Conservation (phyloP, 495 filamentous ascomycete species). For the Acidiella bohemica region DNA sequence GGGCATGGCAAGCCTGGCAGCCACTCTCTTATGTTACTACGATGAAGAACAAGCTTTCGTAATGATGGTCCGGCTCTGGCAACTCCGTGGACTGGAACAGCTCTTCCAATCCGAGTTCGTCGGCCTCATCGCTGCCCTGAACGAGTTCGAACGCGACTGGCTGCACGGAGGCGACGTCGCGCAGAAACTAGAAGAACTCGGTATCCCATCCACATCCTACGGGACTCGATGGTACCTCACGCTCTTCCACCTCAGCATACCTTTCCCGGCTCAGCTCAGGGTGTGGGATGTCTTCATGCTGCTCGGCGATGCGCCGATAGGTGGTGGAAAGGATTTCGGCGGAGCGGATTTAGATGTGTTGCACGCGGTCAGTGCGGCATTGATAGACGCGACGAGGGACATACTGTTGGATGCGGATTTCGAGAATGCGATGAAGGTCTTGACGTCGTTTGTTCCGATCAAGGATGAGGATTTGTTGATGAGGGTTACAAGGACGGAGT, state of each 20-base stretch:
- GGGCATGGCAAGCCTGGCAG: constrained; percentile 89
- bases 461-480: constrained; percentile 91
- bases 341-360: constrained; percentile 67
- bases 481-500: constrained; percentile 85
- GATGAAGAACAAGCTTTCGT: constrained; percentile 90
- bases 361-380: constrained; percentile 77
- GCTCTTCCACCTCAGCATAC: constrained; percentile 93
- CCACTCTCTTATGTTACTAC: constrained; percentile 89
- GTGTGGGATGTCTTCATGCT: constrained; percentile 99
- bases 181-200: constrained; percentile 59
- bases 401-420: constrained; percentile 91
- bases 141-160: constrained; percentile 83
- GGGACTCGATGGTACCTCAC: constrained; percentile 97
- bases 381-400: constrained; percentile 84
- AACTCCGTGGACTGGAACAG: constrained; percentile 68
- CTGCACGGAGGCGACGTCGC: constrained; percentile 61
- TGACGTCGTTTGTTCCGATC: constrained; percentile 92
- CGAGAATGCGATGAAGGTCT: constrained; percentile 93
- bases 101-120: constrained; percentile 76
- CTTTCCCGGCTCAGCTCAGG: constrained; percentile 90
- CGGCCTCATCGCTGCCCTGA: constrained; percentile 74
- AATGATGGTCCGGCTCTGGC: constrained; percentile 88
- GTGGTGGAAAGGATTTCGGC: constrained; percentile 30
- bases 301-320: constrained; percentile 49
- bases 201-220: constrained; percentile 78